These are phyloP conservation scores for Rhizoclosmatium sp. DNA, from an alignment of 192 early-diverging fungal species.

Conservation along the genomic window DNA sequence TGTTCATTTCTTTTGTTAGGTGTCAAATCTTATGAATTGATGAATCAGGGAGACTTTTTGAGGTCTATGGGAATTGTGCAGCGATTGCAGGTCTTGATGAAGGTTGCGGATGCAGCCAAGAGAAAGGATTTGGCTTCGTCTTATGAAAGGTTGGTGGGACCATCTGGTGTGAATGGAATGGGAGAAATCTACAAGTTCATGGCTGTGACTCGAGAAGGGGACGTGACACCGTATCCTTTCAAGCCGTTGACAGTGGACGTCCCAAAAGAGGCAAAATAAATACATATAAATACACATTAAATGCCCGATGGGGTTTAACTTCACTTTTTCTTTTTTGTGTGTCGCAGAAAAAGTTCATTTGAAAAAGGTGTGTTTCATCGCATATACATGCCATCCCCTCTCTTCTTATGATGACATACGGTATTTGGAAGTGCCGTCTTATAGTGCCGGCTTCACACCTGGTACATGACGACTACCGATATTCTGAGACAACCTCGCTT, in stretches of 20 bases:
- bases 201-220: slow-evolving; percentile 35
- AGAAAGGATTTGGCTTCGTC: slow-evolving; percentile 72
- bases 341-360: neutral
- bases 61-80: slow-evolving; percentile 83
- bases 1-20: neutral
- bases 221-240: slow-evolving; percentile 48
- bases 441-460: slow-evolving; percentile 23
- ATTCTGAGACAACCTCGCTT: neutral
- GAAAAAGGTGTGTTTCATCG: slow-evolving; percentile 2
- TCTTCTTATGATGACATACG: slow-evolving; percentile 34
- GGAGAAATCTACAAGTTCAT: slow-evolving; percentile 84
- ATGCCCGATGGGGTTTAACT: neutral
- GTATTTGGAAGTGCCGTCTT: slow-evolving; percentile 41
- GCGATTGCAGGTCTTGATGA: slow-evolving; percentile 73
- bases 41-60: slow-evolving; percentile 79
- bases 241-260: neutral
- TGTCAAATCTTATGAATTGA: slow-evolving; percentile 66
- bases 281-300: neutral
- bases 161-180: slow-evolving; percentile 68
- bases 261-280: neutral
- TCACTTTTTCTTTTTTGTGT: neutral
- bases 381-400: neutral
- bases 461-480: slow-evolving; percentile 37
- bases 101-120: slow-evolving; percentile 56
- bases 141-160: slow-evolving; percentile 79